These are phyloP conservation scores for Fusarium sp. DNA, from an alignment of 2,329 filamentous ascomycete species.

Conservation along the genomic window DNA sequence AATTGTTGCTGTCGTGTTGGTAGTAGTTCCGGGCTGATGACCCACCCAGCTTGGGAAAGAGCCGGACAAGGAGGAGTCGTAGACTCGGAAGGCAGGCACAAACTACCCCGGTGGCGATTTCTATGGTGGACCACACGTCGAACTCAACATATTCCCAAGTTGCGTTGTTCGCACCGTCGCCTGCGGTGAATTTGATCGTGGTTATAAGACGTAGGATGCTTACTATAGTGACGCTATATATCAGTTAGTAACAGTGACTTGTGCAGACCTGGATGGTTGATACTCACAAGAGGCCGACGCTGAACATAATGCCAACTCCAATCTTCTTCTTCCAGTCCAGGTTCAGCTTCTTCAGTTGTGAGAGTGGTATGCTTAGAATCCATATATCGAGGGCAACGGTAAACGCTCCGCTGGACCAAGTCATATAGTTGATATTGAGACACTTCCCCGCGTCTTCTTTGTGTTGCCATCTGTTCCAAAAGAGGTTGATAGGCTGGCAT, in stretches of 20 bases:
- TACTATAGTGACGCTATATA: background rate
- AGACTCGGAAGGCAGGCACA: background rate
- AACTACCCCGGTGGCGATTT: background rate
- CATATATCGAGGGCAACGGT: background rate
- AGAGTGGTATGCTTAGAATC: background rate
- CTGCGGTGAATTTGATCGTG: background rate
- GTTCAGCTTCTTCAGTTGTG: background rate
- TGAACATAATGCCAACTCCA: background rate
- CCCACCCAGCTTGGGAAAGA: background rate
- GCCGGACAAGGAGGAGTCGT: background rate
- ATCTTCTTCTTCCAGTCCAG: background rate
- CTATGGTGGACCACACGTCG: background rate
- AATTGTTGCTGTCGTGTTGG: background rate
- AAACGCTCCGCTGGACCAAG: background rate
- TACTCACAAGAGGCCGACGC: background rate
- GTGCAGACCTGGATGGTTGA: fast-evolving
- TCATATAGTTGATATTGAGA: background rate
- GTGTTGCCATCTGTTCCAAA: background rate
- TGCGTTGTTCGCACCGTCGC: background rate
- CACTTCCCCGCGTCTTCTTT: background rate
- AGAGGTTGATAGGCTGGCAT: background rate
- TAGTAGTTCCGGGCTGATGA: background rate
- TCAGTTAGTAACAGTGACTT: background rate
- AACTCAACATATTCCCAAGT: background rate
- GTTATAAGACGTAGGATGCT: background rate